Conservation (phyloP, 352 stramenopile genomes). For the Globisporangium nunn region DNA sequence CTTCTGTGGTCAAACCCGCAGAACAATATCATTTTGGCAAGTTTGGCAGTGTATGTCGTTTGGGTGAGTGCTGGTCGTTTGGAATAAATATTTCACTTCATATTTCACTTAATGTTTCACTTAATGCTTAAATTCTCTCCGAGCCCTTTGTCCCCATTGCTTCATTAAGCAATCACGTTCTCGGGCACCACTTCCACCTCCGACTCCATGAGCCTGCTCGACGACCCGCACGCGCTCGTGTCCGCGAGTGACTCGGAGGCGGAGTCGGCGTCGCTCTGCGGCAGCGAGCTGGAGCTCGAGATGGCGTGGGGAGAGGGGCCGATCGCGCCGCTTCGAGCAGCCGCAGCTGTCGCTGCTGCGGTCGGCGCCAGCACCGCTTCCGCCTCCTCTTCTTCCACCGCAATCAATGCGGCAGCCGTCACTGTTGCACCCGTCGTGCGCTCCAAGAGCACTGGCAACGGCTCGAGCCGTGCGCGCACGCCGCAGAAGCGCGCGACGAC, state of each 20-base stretch:
- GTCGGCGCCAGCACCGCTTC: background rate
- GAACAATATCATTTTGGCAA: too few species aligned
- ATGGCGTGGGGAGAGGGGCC: conserved; percentile 74
- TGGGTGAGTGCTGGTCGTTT: too few species aligned
- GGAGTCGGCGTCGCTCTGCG: conserved; percentile 57
- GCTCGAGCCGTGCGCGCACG: conserved; percentile 52
- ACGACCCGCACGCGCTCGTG: conserved; percentile 17
- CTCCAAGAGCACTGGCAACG: conserved; percentile 54
- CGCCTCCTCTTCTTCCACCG: background rate
- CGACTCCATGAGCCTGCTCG: conserved; percentile 4
- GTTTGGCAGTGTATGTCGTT: too few species aligned
- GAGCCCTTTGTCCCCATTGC: too few species aligned
- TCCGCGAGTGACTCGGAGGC: conserved; percentile 53
- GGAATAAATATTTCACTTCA: too few species aligned
- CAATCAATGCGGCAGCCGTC: background rate
- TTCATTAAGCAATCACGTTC: too few species aligned
- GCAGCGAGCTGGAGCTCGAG: conserved; percentile 66
- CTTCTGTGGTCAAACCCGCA: too few species aligned
- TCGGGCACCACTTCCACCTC: too few species aligned
- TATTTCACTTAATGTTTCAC: too few species aligned
- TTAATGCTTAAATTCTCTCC: too few species aligned
- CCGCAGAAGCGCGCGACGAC: conserved; percentile 48
- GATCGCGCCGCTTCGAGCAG: conserved; percentile 54
- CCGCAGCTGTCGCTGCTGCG: conserved; percentile 9
- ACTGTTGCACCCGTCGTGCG: conserved; percentile 16